phyloP scores from a whole-genome alignment of 768 basidiomycete genomes.

The Tulasnella sp. region DNA sequence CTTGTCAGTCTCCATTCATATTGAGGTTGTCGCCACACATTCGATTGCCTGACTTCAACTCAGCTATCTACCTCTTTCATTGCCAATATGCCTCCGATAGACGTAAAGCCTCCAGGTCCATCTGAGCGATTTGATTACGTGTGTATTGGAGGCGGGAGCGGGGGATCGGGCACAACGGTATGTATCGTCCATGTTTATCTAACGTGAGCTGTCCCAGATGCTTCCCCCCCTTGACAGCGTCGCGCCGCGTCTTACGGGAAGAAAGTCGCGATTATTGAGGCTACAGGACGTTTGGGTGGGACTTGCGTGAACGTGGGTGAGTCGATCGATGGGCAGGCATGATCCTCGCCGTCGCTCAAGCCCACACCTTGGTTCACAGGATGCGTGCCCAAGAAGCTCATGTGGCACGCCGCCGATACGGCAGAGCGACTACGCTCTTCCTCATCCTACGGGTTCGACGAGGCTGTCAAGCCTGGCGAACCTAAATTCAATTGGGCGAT shows the following conservation, averaged over 20 bases:
- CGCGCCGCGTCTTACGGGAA: constrained; percentile 86
- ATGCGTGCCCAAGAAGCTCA: constrained; percentile 99
- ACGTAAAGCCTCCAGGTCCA: constrained; percentile 31
- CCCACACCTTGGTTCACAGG: constrained; percentile 34
- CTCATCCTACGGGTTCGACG: constrained; percentile 46
- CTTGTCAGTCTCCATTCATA: constrained; percentile 3
- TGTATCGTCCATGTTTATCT: constrained; percentile 24
- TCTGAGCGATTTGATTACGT: constrained; percentile 61
- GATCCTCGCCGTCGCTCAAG: background rate
- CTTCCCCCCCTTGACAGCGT: constrained; percentile 38
- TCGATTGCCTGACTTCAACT: background rate
- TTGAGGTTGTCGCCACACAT: background rate
- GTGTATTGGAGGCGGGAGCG: constrained; percentile 87
- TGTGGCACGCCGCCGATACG: constrained; percentile 94
- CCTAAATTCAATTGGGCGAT: constrained; percentile 74
- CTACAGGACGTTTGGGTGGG: constrained; percentile 64
- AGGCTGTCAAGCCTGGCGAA: constrained; percentile 26
- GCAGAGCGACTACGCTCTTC: constrained; percentile 76
- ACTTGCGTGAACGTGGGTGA: constrained; percentile 87
- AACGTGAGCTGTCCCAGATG: too few relatives aligned
- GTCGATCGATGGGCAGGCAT: constrained; percentile 25
- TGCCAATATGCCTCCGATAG: constrained; percentile 59
- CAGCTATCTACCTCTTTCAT: constrained; percentile 40
- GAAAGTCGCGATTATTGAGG: constrained; percentile 85
- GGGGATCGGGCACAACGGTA: constrained; percentile 80